Evolutionary conservation across 768 basidiomycete species (phyloP).

Genomic region (Boletus insuetus): DNA sequence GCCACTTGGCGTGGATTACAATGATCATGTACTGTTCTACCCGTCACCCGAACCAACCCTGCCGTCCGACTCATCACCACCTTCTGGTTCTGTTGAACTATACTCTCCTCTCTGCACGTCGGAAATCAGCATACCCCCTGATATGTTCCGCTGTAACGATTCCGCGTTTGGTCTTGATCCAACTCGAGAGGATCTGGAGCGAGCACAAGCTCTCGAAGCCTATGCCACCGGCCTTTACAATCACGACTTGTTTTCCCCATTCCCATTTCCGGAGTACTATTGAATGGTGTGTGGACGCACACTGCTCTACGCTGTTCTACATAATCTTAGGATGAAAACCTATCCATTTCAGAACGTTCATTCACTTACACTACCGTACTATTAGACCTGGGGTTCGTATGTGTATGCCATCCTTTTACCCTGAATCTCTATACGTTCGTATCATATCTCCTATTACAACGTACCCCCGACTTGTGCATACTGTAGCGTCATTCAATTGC

Average conservation of each 20-base stretch:
- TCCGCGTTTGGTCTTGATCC: constrained; percentile 1
- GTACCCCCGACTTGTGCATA: neutral
- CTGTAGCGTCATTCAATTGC: neutral
- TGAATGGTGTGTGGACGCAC: constrained; percentile 1
- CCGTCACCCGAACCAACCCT: neutral
- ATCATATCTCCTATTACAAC: constrained; percentile 3
- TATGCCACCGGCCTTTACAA: constrained; percentile 30
- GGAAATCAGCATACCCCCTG: neutral
- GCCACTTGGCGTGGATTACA: no score
- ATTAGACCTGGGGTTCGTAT: constrained; percentile 1
- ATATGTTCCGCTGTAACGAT: constrained; percentile 1
- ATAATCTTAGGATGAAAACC: no score
- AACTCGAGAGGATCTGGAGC: constrained; percentile 21
- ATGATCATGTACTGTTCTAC: no score
- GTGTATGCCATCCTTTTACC: constrained; percentile 1
- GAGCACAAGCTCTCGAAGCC: constrained; percentile 27
- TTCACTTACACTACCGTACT: no score
- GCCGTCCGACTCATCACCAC: neutral
- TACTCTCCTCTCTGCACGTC: neutral
- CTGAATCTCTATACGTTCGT: neutral
- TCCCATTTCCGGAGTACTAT: constrained; percentile 17
- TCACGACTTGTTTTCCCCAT: constrained; percentile 23
- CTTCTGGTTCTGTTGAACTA: neutral
- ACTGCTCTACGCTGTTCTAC: no score
- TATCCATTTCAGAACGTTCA: no score